Conservation (phyloP, 768 basidiomycete species). For the Kwoniella europaea region DNA sequence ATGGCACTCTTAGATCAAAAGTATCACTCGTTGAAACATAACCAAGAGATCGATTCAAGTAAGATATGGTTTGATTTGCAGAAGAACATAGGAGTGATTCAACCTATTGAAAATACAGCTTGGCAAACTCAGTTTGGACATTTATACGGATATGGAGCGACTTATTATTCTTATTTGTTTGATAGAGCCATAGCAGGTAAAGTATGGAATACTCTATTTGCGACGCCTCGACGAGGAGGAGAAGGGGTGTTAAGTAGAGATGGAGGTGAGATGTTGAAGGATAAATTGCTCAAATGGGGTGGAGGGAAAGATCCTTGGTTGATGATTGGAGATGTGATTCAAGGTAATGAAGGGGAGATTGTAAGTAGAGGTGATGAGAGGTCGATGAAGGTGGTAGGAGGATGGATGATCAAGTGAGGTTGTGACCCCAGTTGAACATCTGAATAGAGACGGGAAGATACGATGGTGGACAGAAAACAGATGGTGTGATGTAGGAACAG, state of each 20-base stretch:
- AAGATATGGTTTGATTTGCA: slow-evolving; percentile 65
- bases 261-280: slow-evolving; percentile 80
- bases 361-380: slow-evolving; percentile 74
- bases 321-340: slow-evolving; percentile 78
- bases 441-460: no score
- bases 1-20: slow-evolving; percentile 86
- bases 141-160: slow-evolving; percentile 93
- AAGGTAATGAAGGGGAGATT: slow-evolving; percentile 59
- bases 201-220: slow-evolving; percentile 83
- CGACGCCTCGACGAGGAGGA: slow-evolving; percentile 54
- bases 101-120: slow-evolving; percentile 79
- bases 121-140: slow-evolving; percentile 97
- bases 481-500: neutral
- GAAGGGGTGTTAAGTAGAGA: slow-evolving; percentile 69
- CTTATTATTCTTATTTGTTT: slow-evolving; percentile 96
- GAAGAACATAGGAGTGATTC: slow-evolving; percentile 71
- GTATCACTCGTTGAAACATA: slow-evolving; percentile 74
- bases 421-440: no score
- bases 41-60: slow-evolving; percentile 73
- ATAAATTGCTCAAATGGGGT: slow-evolving; percentile 75
- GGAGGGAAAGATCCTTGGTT: slow-evolving; percentile 93
- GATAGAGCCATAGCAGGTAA: slow-evolving; percentile 93
- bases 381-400: slow-evolving; percentile 88
- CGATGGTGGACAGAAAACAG: no score
- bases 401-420: slow-evolving; percentile 64